Evolutionary conservation across 257 asterid species (phyloP).

Genomic region (Catharanthus roseus): DNA sequence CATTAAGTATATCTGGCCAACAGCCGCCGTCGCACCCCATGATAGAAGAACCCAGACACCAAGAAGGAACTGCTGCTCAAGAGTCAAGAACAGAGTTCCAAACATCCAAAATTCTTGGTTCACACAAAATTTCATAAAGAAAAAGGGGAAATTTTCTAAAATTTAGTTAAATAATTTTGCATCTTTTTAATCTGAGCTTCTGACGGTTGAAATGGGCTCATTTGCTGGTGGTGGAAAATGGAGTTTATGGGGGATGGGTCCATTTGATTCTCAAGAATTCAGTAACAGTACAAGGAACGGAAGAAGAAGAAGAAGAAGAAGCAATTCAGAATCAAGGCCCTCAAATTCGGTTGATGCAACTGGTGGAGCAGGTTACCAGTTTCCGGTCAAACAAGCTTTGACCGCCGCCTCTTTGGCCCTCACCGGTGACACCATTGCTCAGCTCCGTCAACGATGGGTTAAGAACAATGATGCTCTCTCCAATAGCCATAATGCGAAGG

Average conservation of each 20-base stretch:
- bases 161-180: background rate
- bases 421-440: slow-evolving; percentile 83
- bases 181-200: background rate
- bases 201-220: slow-evolving; percentile 23
- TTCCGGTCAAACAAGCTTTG: slow-evolving; percentile 65
- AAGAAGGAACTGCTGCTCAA: too few species aligned
- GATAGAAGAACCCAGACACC: too few species aligned
- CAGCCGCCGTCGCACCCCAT: too few species aligned
- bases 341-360: slow-evolving; percentile 23
- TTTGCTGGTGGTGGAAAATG: slow-evolving; percentile 33
- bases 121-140: background rate
- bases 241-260: slow-evolving; percentile 28
- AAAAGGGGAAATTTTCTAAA: background rate
- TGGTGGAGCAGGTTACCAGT: slow-evolving; percentile 22
- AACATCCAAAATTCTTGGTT: background rate
- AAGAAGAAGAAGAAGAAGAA: slow-evolving; percentile 14
- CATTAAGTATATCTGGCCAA: too few species aligned
- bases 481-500: slow-evolving; percentile 33
- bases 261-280: slow-evolving; percentile 18
- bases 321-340: slow-evolving; percentile 17
- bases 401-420: slow-evolving; percentile 57
- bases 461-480: slow-evolving; percentile 24
- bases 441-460: slow-evolving; percentile 58
- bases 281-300: slow-evolving; percentile 2
- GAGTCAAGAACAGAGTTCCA: background rate